Evolutionary conservation across 192 early-diverging fungal genomes (phyloP).

Genomic region (Coemansia sp.): DNA sequence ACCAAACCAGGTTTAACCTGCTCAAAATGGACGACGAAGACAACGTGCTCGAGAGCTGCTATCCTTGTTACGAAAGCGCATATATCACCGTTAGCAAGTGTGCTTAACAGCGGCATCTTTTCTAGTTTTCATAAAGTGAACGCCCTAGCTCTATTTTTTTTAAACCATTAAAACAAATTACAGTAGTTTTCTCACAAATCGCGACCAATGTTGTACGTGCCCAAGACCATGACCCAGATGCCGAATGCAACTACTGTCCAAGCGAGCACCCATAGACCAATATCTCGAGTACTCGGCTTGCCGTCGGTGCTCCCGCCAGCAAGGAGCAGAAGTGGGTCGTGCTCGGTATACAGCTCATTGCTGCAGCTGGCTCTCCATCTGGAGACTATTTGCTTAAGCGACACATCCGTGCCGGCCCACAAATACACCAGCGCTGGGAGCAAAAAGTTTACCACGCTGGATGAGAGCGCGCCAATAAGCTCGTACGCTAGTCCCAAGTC

Average conservation of each 20-base stretch:
- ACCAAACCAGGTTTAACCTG: neutral
- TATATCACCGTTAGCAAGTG: neutral
- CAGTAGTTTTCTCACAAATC: neutral
- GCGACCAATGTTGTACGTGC: conserved; percentile 24
- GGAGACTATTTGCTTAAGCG: neutral
- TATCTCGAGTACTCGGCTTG: neutral
- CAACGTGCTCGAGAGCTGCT: neutral
- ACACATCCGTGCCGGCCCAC: conserved; percentile 38
- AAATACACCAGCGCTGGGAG: conserved; percentile 31
- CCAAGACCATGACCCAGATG: conserved; percentile 41
- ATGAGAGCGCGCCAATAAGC: conserved; percentile 31
- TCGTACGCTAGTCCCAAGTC: conserved; percentile 44
- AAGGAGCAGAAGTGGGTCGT: neutral
- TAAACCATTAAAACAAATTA: too few relatives aligned
- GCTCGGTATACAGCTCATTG: neutral
- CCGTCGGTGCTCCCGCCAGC: neutral
- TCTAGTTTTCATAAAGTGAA: too few relatives aligned
- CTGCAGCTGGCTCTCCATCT: neutral
- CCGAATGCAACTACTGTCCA: conserved; percentile 32
- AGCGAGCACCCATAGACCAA: conserved; percentile 22
- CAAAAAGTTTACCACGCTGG: conserved; percentile 39
- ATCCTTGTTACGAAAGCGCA: neutral
- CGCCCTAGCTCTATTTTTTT: too few relatives aligned
- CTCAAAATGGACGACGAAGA: neutral
- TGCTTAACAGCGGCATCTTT: neutral